Evolutionary conservation across 805 yeast species (phyloP), one percentile per base, ranked within the genome.

Genomic region (Yarrowia hollandica): DNA sequence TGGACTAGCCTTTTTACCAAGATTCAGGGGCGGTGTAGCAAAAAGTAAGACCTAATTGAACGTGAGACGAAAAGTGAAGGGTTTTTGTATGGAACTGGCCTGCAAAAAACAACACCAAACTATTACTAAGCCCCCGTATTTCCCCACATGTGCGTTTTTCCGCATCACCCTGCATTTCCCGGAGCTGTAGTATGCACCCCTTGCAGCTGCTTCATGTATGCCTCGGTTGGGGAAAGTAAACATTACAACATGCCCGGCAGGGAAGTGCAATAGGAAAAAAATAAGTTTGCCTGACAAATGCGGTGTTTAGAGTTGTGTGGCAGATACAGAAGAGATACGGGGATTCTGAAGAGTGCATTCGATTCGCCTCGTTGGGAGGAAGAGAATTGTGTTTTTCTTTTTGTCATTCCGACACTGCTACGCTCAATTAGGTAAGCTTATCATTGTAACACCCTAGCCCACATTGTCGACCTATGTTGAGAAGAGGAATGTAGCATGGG

Each of bases 41-140:
- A n/a, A n/a, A n/a, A 41, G 48, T 41, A 33, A 41, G 48, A 41
- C 48, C 31, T 41, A 41, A n/a, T n/a, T n/a, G n/a, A n/a, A n/a
- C n/a, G n/a, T n/a, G n/a, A n/a, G n/a, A n/a, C n/a, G n/a, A n/a
- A n/a, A n/a, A n/a, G n/a, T n/a, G n/a, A n/a, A n/a, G n/a, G n/a
- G n/a, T n/a, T n/a, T n/a, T n/a, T n/a, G n/a, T n/a, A n/a, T n/a
- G n/a, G n/a, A n/a, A n/a, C n/a, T n/a, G n/a, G n/a, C n/a, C n/a
- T n/a, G n/a, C n/a, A n/a, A n/a, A n/a, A n/a, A n/a, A n/a, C n/a
- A n/a, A n/a, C n/a, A n/a, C n/a, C 1, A 2, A 34, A 18, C 11
- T 26, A 28, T 39, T 16, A 39, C 31, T 39, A 39, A 39, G n/a
- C 31, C 9, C 5, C 19, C 30, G 30, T 26, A n/a, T 7, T 2